Evolutionary conservation across 2,329 filamentous ascomycete species (phyloP).

Genomic region (Alternaria triticimaculans): DNA sequence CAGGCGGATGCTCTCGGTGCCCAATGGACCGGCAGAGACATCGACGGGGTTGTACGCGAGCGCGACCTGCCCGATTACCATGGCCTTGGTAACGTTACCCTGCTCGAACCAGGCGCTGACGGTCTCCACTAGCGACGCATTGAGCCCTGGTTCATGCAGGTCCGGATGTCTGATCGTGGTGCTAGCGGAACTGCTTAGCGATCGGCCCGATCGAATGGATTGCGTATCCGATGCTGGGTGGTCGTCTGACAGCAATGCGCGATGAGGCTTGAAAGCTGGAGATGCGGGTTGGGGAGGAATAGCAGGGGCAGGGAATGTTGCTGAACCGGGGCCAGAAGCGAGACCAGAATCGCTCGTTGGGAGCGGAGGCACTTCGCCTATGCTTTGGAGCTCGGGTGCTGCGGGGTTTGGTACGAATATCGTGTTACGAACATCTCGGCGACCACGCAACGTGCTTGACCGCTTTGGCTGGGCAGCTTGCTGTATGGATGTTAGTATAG

Average conservation of each 20-base stretch:
- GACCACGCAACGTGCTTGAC: conserved; percentile 79
- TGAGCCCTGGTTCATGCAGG: conserved; percentile 78
- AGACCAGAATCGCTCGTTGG: conserved; percentile 31
- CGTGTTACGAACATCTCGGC: conserved; percentile 90
- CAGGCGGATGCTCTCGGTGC: conserved; percentile 73
- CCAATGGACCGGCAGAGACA: conserved; percentile 50
- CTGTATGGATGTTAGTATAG: conserved; percentile 47
- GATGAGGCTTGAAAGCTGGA: conserved; percentile 46
- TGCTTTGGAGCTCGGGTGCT: conserved; percentile 48
- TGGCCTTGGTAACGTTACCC: conserved; percentile 72
- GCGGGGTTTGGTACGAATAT: conserved; percentile 71
- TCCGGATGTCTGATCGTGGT: conserved; percentile 76
- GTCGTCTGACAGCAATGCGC: conserved; percentile 54
- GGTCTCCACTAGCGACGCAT: conserved; percentile 88
- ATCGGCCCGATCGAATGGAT: conserved; percentile 88
- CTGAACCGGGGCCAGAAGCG: conserved; percentile 17
- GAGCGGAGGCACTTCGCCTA: conserved; percentile 42
- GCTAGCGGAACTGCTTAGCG: conserved; percentile 71
- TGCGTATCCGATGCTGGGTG: conserved; percentile 81
- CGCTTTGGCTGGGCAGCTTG: conserved; percentile 61
- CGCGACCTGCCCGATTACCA: conserved; percentile 86
- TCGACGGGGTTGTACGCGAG: conserved; percentile 75
- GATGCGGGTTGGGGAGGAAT: conserved; percentile 42
- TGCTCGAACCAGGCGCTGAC: conserved; percentile 85
- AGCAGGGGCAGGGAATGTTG: conserved; percentile 26